These are phyloP conservation scores for Nicotiana paniculata DNA, from an alignment of 257 asterid species.

Conservation along the genomic window DNA sequence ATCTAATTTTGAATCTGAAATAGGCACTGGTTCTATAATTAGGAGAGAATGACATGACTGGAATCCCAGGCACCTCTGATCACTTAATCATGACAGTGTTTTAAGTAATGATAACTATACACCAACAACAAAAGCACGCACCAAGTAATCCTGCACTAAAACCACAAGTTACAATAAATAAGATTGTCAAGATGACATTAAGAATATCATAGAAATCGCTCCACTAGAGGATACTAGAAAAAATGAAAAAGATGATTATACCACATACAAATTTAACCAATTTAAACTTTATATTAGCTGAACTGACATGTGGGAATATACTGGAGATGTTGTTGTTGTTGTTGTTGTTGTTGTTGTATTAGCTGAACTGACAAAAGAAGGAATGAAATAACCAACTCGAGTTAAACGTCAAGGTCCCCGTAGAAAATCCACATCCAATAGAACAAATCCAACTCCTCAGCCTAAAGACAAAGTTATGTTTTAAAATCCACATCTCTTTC, in stretches of 20 bases:
- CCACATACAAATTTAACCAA: not conserved
- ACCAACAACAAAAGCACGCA: not conserved
- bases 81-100: not conserved
- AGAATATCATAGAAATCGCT: not conserved
- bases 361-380: not conserved
- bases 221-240: not conserved
- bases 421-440: not conserved
- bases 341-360: no score
- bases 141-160: slow-evolving; percentile 1
- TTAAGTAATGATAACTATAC: not conserved
- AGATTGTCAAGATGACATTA: not conserved
- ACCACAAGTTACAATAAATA: not conserved
- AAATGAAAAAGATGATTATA: not conserved
- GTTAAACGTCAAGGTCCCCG: not conserved
- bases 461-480: not conserved
- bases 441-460: not conserved
- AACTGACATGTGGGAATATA: not conserved
- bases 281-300: not conserved
- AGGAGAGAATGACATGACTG: not conserved
- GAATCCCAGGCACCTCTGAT: not conserved
- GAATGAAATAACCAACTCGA: not conserved
- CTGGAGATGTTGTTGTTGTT: no score
- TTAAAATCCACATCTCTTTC: not conserved
- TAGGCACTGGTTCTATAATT: not conserved
- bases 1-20: not conserved